Base-by-base conservation (phyloP, 2,329 filamentous ascomycete species). In the Colletotrichum trifolii region DNA sequence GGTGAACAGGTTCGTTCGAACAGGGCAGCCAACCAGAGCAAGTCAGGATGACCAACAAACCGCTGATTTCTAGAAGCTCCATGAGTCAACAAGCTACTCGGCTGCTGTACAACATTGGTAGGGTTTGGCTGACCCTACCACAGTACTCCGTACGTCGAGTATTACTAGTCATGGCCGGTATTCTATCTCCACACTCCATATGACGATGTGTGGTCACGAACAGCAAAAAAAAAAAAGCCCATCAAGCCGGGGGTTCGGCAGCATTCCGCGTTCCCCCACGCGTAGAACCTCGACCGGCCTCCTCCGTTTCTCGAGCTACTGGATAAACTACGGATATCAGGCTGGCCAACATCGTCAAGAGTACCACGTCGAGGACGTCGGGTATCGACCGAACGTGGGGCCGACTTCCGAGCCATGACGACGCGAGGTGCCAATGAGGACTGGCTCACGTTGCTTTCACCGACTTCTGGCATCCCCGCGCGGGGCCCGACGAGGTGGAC, bases 101-200 rank as follows among this genome's bases (percentile, higher is more conserved):
- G 25, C 25, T 25, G 25, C 25, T 25, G 4, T 25, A 25, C 4
- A 25, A 5, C 25, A 25, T 25, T 25, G 25, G 25, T 25, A 25
- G 25, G 25, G 25, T 25, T 25, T 25, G 25, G 25, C 25, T 25
- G 25, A 25, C 25, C 25, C 25, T 25, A 25, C 25, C 4, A 25
- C 25, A 25, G 25, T 4, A 25, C 25, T 25, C 4, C 1, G 25
- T 25, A 25, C 25, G 4, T 25, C 25, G 25, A 25, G 25, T 25
- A 54, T 53, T 43, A 57, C 62, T 62, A 62, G 62, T 56, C 62
- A 65, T 62, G 36, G 34, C 40, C 7, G 40, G 40, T 52, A 53
- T 48, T 46, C 2, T 5, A 47, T 54, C 46, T n/a, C 47, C 58
- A 60, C 57, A 55, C 10, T 11, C 62, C 52, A 55, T 52, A 57